These are phyloP conservation scores for Stephania cephalantha DNA, from an alignment of 164 flowering plant species.

Conservation along the genomic window DNA sequence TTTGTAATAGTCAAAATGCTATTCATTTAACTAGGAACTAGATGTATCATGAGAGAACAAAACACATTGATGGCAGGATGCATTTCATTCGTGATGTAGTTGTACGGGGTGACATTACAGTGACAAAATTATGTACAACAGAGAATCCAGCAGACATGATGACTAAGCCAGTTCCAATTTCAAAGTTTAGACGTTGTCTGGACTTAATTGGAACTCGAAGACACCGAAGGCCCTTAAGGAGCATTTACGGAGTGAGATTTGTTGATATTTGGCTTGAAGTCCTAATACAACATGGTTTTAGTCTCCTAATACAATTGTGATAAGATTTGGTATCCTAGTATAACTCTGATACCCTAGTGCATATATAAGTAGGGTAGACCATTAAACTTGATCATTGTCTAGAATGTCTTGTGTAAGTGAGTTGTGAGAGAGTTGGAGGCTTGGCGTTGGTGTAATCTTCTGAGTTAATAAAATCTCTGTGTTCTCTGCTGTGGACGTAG, in stretches of 20 bases:
- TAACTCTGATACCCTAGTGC: too few species aligned
- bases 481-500: too few species aligned
- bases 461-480: too few species aligned
- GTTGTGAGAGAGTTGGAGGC: too few species aligned
- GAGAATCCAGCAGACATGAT: background rate
- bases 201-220: background rate
- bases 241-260: background rate
- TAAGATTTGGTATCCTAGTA: too few species aligned
- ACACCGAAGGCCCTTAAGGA: background rate
- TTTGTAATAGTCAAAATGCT: background rate
- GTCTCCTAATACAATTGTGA: too few species aligned
- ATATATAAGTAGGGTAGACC: too few species aligned
- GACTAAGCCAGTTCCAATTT: background rate
- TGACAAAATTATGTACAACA: background rate
- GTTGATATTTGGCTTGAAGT: too few species aligned
- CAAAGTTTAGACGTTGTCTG: conserved; percentile 1
- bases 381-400: too few species aligned
- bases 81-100: background rate
- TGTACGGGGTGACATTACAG: background rate
- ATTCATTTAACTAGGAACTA: background rate
- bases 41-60: background rate
- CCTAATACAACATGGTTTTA: too few species aligned
- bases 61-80: background rate
- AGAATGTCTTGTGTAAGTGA: too few species aligned
- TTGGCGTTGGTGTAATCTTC: too few species aligned